A percentile compares a stretch with the other conserved stretches of the same genome.
These are phyloP conservation scores for Vitis hybrid DNA, from an alignment of 177 flowering plant genomes.

Conservation along the genomic window DNA sequence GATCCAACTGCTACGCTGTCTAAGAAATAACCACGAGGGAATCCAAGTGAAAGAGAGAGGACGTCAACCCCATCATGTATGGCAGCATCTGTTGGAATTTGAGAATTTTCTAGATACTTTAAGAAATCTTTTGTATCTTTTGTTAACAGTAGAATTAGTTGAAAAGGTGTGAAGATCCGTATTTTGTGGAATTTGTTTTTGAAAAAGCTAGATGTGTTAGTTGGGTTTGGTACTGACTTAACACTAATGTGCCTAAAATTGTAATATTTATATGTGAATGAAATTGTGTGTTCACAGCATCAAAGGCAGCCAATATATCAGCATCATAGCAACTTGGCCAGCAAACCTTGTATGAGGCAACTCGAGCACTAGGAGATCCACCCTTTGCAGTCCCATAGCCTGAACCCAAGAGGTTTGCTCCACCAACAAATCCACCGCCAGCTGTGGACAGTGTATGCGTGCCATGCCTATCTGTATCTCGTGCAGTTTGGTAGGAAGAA, in stretches of 20 bases:
- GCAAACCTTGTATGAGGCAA: constrained; percentile 70
- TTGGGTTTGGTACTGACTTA: too few species aligned
- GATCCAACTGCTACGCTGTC: constrained; percentile 52
- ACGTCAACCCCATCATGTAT: constrained; percentile 75
- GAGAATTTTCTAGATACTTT: too few species aligned
- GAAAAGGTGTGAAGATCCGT: too few species aligned
- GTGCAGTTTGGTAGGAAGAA: constrained; percentile 19
- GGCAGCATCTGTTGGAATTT: too few species aligned
- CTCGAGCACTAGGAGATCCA: constrained; percentile 70
- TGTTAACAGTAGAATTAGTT: too few species aligned
- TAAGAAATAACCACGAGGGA: constrained; percentile 21
- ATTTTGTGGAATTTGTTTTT: too few species aligned
- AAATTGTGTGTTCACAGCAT: too few species aligned
- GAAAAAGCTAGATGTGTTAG: too few species aligned
- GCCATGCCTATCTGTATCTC: constrained; percentile 67
- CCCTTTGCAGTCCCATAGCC: constrained; percentile 72
- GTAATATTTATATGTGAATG: too few species aligned
- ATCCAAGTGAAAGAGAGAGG: constrained; percentile 59
- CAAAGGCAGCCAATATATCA: constrained; percentile 56
- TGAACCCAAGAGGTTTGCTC: constrained; percentile 46
- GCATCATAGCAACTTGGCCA: constrained; percentile 54
- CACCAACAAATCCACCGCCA: constrained; percentile 52
- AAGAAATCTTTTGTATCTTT: too few species aligned
- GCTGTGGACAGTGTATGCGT: constrained; percentile 72
- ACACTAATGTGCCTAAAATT: too few species aligned